Evolutionary conservation across 768 basidiomycete species (phyloP), one percentile per base, ranked within the genome.

Genomic region (Botryobasidium botryosum): DNA sequence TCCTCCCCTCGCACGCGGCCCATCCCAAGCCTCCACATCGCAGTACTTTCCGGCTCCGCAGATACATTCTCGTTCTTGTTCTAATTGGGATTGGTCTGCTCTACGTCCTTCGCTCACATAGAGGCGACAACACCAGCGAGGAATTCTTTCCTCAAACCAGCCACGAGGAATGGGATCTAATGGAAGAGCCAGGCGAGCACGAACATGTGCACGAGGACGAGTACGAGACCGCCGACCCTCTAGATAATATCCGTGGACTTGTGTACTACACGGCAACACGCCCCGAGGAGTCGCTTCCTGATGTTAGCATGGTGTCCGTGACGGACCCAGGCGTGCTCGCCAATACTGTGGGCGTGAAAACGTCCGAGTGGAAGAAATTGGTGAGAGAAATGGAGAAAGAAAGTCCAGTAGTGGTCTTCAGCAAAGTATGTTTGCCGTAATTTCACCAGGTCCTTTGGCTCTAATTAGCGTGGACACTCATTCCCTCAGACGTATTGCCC

Each of bases 341-440:
- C 25, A 26, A 42, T 28, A 42, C 40, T 8, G 25, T 42, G 13
- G 40, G 40, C 15, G 28, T 13, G 7, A 12, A 8, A 13, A 26
- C 24, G 13, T 13, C 13, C 13, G 28, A 31, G 28, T 76, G 71
- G 73, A 45, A 50, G 28, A 58, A 60, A 48, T 63, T 71, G 35
- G 58, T 67, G 15, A 55, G 55, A 35, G 54, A 53, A 18, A 52
- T 84, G 38, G 62, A 69, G 29, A 54, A 64, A 15, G 58, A 70
- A 26, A 66, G 71, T 52, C 83, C 83, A 2, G 59, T 87, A 5
- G 64, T 86, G 36, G 74, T 87, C 10, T 85, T 87, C 54, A 85
- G 82, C 66, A 87, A 87, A 68, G 80, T 77, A 44, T 26, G 67
- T 59, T 18, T n/a, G 20, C 35, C 5, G 13, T 28, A 6, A 21